Evolutionary conservation across 192 early-diverging fungal species (phyloP).

Genomic region (Podila epigama): DNA sequence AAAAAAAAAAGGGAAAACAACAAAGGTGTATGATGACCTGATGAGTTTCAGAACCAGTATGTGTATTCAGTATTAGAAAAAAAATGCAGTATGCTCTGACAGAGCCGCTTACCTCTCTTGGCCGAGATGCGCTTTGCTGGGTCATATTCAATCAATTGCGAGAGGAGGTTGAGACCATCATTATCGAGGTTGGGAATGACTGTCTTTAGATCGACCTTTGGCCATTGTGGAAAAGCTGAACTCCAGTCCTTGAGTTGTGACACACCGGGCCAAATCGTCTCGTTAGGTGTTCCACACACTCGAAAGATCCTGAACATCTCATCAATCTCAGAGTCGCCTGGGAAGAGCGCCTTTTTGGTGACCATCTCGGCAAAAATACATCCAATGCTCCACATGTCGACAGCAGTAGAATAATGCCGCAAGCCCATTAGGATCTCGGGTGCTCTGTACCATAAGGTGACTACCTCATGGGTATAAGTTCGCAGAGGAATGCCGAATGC

Average conservation of each 20-base stretch:
- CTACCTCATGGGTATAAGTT: slow-evolving; percentile 96
- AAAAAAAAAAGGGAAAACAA: neutral
- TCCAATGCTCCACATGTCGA: slow-evolving; percentile 98
- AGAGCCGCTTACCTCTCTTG: slow-evolving; percentile 38
- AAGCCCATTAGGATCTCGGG: slow-evolving; percentile 96
- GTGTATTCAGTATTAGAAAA: neutral
- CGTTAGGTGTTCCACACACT: slow-evolving; percentile 75
- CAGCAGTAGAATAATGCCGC: slow-evolving; percentile 87
- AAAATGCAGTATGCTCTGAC: neutral
- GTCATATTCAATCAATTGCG: slow-evolving; percentile 77
- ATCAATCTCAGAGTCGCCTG: slow-evolving; percentile 75
- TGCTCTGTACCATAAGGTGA: slow-evolving; percentile 95
- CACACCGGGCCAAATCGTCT: slow-evolving; percentile 69
- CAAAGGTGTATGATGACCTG: neutral
- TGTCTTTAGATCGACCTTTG: slow-evolving; percentile 63
- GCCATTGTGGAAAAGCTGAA: slow-evolving; percentile 62
- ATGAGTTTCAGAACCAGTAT: neutral
- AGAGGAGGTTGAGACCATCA: slow-evolving; percentile 70
- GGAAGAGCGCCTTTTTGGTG: slow-evolving; percentile 80
- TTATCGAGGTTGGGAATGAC: slow-evolving; percentile 73
- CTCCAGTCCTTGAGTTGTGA: slow-evolving; percentile 56
- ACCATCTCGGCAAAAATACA: slow-evolving; percentile 99
- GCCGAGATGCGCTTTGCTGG: slow-evolving; percentile 70
- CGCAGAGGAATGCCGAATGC: slow-evolving; percentile 93
- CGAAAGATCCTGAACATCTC: slow-evolving; percentile 66